A percentile compares a stretch with the other conserved stretches of the same genome.
These are phyloP conservation scores for Malus sylvestris DNA, from an alignment of 306 rosid genomes.

Conservation along the genomic window DNA sequence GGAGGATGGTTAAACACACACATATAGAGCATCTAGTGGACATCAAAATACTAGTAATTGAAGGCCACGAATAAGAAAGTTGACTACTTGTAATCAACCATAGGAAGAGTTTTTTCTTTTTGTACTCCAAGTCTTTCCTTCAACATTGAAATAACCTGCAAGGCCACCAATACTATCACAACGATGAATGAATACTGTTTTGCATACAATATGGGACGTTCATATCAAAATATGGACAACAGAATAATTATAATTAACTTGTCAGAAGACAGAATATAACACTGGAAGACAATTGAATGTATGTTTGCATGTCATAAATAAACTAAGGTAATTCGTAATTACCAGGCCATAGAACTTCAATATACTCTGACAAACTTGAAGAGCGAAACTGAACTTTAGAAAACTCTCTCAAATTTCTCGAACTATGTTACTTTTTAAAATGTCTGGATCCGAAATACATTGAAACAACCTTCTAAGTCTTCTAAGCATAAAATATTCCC, in stretches of 20 bases:
- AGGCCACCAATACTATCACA: conserved; percentile 3
- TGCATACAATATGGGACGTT: background rate
- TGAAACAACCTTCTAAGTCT: conserved; percentile 9
- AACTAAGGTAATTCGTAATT: background rate
- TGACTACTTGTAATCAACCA: conserved; percentile 75
- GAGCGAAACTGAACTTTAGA: background rate
- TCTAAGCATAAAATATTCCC: background rate
- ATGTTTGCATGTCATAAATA: background rate
- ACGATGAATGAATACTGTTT: background rate
- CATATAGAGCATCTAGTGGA: background rate
- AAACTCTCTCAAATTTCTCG: no score
- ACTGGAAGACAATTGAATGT: background rate
- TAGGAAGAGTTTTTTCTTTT: conserved; percentile 44
- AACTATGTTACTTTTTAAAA: background rate
- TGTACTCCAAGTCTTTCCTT: conserved; percentile 62
- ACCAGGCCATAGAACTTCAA: background rate
- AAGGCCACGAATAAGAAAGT: conserved; percentile 11
- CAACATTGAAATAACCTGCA: conserved; percentile 71
- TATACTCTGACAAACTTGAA: conserved; percentile 6
- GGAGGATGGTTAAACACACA: background rate
- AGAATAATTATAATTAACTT: background rate
- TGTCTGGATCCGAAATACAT: background rate
- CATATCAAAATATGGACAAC: conserved; percentile 7
- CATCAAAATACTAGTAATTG: conserved; percentile 8
- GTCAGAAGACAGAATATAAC: background rate